phyloP scores from a whole-genome alignment of 2,329 filamentous ascomycete genomes.

The Plenodomus tracheiphilus region DNA sequence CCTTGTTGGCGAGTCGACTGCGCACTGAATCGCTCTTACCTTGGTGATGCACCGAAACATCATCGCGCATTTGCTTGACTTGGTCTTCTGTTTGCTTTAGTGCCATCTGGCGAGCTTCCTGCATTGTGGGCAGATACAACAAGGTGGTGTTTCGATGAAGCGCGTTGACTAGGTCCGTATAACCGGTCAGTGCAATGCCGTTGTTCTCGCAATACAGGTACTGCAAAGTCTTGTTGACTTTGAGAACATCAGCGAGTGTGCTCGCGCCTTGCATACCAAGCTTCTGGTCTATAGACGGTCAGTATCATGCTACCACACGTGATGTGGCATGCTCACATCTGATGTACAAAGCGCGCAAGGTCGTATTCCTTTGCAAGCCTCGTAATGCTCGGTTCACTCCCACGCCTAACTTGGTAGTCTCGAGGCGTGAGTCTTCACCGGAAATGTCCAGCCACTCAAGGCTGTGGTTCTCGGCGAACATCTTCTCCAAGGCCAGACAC shows the following conservation, averaged over 20 bases:
- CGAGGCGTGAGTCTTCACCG: slow-evolving; percentile 71
- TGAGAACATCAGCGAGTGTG: slow-evolving; percentile 69
- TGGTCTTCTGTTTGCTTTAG: slow-evolving; percentile 63
- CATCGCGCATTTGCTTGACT: slow-evolving; percentile 56
- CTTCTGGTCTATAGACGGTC: slow-evolving; percentile 57
- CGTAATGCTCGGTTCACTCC: slow-evolving; percentile 68
- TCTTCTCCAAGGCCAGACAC: slow-evolving; percentile 62
- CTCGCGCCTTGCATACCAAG: slow-evolving; percentile 71
- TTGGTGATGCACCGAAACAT: slow-evolving; percentile 26
- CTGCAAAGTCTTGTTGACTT: slow-evolving; percentile 63
- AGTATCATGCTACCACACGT: slow-evolving; percentile 5
- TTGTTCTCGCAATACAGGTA: slow-evolving; percentile 74
- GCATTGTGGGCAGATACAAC: slow-evolving; percentile 65
- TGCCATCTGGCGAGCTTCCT: slow-evolving; percentile 62
- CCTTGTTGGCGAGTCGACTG: slow-evolving; percentile 38
- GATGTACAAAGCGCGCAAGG: slow-evolving; percentile 64
- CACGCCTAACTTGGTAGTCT: slow-evolving; percentile 69
- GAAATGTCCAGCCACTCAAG: slow-evolving; percentile 70
- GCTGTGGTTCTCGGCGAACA: slow-evolving; percentile 70
- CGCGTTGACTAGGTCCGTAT: slow-evolving; percentile 69
- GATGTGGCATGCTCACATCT: slow-evolving; percentile 47
- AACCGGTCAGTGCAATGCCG: slow-evolving; percentile 70
- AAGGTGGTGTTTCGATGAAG: slow-evolving; percentile 67
- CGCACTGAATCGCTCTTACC: slow-evolving; percentile 40
- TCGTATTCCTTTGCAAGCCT: slow-evolving; percentile 66